These are phyloP conservation scores for Tilletiopsis washingtonensis DNA, from an alignment of 1,284 basidiomycete species.

Conservation along the genomic window DNA sequence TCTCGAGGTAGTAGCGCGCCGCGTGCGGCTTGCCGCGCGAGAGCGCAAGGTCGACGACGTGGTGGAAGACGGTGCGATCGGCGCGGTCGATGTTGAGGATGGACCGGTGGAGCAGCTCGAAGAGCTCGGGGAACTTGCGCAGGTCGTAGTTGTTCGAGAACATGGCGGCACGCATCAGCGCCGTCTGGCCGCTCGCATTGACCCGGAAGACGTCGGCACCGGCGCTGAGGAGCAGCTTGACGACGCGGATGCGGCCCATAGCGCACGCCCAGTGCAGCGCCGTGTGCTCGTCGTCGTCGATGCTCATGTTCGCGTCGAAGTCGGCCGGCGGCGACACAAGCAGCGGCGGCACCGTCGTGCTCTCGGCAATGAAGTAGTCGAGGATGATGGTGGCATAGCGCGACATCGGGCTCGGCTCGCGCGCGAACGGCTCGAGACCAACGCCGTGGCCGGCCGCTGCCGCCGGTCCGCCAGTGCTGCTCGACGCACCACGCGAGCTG, in stretches of 20 bases:
- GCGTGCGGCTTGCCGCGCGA: constrained; percentile 96
- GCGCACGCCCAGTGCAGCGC: constrained; percentile 98
- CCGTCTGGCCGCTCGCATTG: constrained; percentile 93
- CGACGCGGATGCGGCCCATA: constrained; percentile 94
- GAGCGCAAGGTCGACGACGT: constrained; percentile 97
- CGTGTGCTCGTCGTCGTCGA: constrained; percentile 97
- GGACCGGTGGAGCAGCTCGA: constrained; percentile 89
- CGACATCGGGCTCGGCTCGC: constrained; percentile 17
- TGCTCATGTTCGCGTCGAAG: constrained; percentile 91
- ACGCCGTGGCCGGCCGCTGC: neutral
- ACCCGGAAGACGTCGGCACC: constrained; percentile 96
- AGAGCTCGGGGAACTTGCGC: constrained; percentile 95
- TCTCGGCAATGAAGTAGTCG: constrained; percentile 98
- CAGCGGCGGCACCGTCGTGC: constrained; percentile 79
- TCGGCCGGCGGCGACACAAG: constrained; percentile 82
- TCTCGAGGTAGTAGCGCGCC: constrained; percentile 98
- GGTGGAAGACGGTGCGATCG: constrained; percentile 97
- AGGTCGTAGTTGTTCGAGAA: constrained; percentile 99
- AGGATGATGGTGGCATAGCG: constrained; percentile 88
- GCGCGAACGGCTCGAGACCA: neutral
- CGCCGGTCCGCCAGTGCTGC: neutral
- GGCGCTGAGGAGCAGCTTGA: constrained; percentile 85
- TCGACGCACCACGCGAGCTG: neutral
- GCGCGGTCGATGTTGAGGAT: constrained; percentile 98
- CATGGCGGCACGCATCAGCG: constrained; percentile 98